phyloP scores from a whole-genome alignment of 2,329 filamentous ascomycete genomes.

The Penicillium glabrum region DNA sequence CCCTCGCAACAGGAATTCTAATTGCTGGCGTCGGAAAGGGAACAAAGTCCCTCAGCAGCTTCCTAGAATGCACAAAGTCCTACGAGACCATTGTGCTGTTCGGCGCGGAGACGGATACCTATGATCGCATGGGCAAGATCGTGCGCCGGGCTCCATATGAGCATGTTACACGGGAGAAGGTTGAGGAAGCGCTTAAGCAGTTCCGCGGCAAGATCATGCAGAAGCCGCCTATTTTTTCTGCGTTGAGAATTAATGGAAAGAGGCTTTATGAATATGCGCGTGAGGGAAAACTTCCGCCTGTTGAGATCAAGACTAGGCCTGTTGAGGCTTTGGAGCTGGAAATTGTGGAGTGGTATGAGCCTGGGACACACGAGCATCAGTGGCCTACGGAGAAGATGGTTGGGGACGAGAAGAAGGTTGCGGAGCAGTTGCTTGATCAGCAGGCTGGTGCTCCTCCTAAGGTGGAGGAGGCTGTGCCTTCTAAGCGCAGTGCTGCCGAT shows the following conservation, averaged over 20 bases:
- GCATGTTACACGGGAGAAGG: constrained; percentile 74
- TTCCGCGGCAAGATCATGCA: constrained; percentile 87
- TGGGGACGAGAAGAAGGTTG: constrained; percentile 71
- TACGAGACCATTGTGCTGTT: constrained; percentile 91
- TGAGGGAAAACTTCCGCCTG: constrained; percentile 80
- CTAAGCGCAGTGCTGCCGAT: constrained; percentile 36
- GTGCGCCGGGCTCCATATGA: constrained; percentile 72
- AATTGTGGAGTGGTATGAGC: constrained; percentile 78
- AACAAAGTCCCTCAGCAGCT: constrained; percentile 77
- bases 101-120: constrained; percentile 88
- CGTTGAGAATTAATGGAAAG: constrained; percentile 90
- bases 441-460: constrained; percentile 25
- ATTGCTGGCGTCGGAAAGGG: constrained; percentile 84
- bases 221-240: constrained; percentile 88
- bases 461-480: constrained; percentile 26
- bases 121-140: constrained; percentile 83
- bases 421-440: constrained; percentile 60
- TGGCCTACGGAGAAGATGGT: constrained; percentile 81
- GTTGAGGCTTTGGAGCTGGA: constrained; percentile 78
- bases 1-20: constrained; percentile 87
- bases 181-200: constrained; percentile 71
- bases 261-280: constrained; percentile 94
- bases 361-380: constrained; percentile 73
- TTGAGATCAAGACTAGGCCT: constrained; percentile 76
- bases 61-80: constrained; percentile 85